Evolutionary conservation across 2,329 filamentous ascomycete species (phyloP).

Genomic region (Talaromyces marneffei): DNA sequence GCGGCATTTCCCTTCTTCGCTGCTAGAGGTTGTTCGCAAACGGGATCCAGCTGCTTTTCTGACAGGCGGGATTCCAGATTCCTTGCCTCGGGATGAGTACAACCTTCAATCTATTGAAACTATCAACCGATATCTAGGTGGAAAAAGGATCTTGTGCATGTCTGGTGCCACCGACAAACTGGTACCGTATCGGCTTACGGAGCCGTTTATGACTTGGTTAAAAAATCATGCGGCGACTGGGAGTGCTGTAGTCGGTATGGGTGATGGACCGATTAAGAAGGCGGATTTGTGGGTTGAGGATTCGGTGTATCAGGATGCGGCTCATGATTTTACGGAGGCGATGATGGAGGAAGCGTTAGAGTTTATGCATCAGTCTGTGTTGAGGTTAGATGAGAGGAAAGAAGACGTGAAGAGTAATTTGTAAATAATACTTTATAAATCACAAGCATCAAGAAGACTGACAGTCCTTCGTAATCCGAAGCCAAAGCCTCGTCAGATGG

Average conservation of each 20-base stretch:
- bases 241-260: slow-evolving; percentile 48
- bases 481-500: no score
- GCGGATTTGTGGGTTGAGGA: slow-evolving; percentile 48
- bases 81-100: slow-evolving; percentile 35
- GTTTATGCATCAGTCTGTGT: slow-evolving; percentile 46
- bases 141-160: slow-evolving; percentile 51
- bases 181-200: slow-evolving; percentile 53
- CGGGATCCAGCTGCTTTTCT: slow-evolving; percentile 73
- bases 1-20: slow-evolving; percentile 64
- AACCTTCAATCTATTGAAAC: slow-evolving; percentile 35
- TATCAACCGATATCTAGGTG: slow-evolving; percentile 38
- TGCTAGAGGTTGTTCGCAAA: slow-evolving; percentile 58
- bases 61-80: slow-evolving; percentile 47
- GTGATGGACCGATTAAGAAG: slow-evolving; percentile 23
- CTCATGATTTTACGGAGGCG: slow-evolving; percentile 52
- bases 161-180: slow-evolving; percentile 54
- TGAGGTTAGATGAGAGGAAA: slow-evolving; percentile 21
- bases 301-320: slow-evolving; percentile 51
- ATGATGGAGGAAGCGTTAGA: slow-evolving; percentile 53
- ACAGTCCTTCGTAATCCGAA: no score
- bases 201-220: slow-evolving; percentile 53
- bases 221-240: slow-evolving; percentile 40
- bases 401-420: slow-evolving; percentile 28
- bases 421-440: no score
- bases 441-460: no score